Percentiles rank a stretch among this genome's conserved stretches.
These are phyloP conservation scores for Trifolium subterraneum DNA, from an alignment of 306 rosid genomes.

Conservation along the genomic window DNA sequence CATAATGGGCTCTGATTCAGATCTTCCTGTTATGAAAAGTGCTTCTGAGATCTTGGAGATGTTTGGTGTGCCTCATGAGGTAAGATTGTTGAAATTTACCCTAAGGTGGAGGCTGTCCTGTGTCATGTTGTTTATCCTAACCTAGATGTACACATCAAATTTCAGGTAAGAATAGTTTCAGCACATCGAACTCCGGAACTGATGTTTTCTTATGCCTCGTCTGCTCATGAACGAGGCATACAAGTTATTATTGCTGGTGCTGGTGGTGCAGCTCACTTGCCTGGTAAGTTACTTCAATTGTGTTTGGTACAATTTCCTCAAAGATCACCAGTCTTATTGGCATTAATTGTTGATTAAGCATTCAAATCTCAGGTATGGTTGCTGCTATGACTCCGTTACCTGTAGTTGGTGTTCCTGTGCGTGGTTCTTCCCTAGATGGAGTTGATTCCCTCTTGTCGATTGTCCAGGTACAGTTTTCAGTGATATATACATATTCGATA, in stretches of 20 bases:
- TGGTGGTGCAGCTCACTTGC: conserved; percentile 96
- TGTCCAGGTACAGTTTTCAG: conserved; percentile 66
- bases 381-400: conserved; percentile 84
- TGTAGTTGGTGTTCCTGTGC: conserved; percentile 90
- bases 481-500: conserved; percentile 10
- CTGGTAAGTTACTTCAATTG: conserved; percentile 53
- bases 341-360: conserved; percentile 29
- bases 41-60: conserved; percentile 76
- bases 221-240: conserved; percentile 78
- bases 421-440: conserved; percentile 80
- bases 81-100: conserved; percentile 27
- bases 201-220: conserved; percentile 76
- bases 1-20: conserved; percentile 98
- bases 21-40: conserved; percentile 88
- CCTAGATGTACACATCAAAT: conserved; percentile 12
- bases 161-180: conserved; percentile 84
- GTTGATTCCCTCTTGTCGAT: conserved; percentile 86
- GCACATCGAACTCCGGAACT: conserved; percentile 91
- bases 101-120: neutral
- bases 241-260: conserved; percentile 93
- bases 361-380: conserved; percentile 75
- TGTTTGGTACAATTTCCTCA: neutral
- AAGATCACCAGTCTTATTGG: conserved; percentile 9
- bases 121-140: conserved; percentile 24
- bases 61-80: conserved; percentile 85